A percentile compares a stretch with the other conserved stretches of the same genome.
Conservation (phyloP, 805 yeast genomes). For the Sugiyamaella floridensis region DNA sequence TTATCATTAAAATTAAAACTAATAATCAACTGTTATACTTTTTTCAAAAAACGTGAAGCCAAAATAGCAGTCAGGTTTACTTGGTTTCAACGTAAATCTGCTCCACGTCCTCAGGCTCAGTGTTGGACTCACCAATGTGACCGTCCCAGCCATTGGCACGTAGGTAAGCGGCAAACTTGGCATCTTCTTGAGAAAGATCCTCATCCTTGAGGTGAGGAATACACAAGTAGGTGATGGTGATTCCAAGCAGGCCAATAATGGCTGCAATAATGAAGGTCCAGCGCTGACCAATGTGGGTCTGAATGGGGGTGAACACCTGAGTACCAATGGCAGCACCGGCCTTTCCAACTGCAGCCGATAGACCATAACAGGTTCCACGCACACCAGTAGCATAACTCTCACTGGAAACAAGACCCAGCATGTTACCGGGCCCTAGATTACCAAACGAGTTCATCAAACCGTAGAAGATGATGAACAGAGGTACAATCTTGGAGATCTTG, state of each 20-base stretch:
- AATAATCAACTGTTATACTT: neutral
- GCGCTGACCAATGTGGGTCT: slow-evolving; percentile 51
- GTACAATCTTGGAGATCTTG: slow-evolving; percentile 48
- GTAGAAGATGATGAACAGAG: slow-evolving; percentile 62
- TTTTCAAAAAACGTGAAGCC: too few relatives aligned
- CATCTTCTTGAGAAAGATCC: slow-evolving; percentile 61
- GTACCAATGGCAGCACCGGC: slow-evolving; percentile 84
- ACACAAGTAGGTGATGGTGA: slow-evolving; percentile 49
- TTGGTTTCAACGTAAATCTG: neutral
- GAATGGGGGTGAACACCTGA: slow-evolving; percentile 62
- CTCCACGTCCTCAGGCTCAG: neutral
- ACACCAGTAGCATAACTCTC: slow-evolving; percentile 72
- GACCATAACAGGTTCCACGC: slow-evolving; percentile 68
- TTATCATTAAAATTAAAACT: too few relatives aligned
- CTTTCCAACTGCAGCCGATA: slow-evolving; percentile 74
- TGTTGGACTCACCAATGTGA: slow-evolving; percentile 29
- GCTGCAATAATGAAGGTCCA: slow-evolving; percentile 84
- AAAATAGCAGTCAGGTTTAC: neutral
- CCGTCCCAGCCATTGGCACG: slow-evolving; percentile 53
- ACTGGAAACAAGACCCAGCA: slow-evolving; percentile 59
- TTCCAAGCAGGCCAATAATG: slow-evolving; percentile 59
- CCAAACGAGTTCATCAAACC: slow-evolving; percentile 67
- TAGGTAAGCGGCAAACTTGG: slow-evolving; percentile 53
- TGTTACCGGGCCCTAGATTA: slow-evolving; percentile 74
- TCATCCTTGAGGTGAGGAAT: slow-evolving; percentile 65